phyloP scores from a whole-genome alignment of 2,329 filamentous ascomycete genomes.

The Hypocreales sp. region DNA sequence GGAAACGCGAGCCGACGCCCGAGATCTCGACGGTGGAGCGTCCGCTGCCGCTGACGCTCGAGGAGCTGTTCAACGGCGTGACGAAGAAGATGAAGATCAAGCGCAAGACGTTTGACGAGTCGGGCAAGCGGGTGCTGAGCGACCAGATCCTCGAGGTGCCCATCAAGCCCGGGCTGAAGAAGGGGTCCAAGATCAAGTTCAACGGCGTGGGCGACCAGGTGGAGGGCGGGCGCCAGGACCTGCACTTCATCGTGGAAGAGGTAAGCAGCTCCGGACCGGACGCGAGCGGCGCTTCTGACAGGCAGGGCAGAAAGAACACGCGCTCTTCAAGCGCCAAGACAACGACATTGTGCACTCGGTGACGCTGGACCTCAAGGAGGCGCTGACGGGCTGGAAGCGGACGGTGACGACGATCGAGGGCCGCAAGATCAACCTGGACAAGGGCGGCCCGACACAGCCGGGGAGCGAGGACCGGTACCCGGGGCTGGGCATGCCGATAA shows the following conservation, averaged over 20 bases:
- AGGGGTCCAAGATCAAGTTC: constrained; percentile 97
- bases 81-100: constrained; percentile 99
- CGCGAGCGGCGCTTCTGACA: too few relatives aligned
- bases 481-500: constrained; percentile 81
- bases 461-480: constrained; percentile 72
- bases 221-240: constrained; percentile 85
- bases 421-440: constrained; percentile 66
- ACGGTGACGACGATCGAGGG: constrained; percentile 91
- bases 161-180: constrained; percentile 90
- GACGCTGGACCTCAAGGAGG: constrained; percentile 80
- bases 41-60: constrained; percentile 62
- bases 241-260: constrained; percentile 92
- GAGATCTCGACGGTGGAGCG: constrained; percentile 88
- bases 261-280: constrained; percentile 31
- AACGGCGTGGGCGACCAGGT: constrained; percentile 95
- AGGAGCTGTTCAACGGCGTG: constrained; percentile 75
- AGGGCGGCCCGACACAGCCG: constrained; percentile 71
- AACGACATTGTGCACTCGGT: constrained; percentile 72
- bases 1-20: constrained; percentile 36
- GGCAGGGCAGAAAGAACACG: constrained; percentile 70
- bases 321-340: constrained; percentile 70
- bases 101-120: constrained; percentile 81
- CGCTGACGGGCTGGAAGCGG: constrained; percentile 81
- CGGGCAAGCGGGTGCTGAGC: constrained; percentile 69
- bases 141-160: constrained; percentile 89